Percentiles rank a stretch among this genome's conserved stretches.
Evolutionary conservation across 352 stramenopile genomes (phyloP).

Genomic region (Phytophthora cryptogea): DNA sequence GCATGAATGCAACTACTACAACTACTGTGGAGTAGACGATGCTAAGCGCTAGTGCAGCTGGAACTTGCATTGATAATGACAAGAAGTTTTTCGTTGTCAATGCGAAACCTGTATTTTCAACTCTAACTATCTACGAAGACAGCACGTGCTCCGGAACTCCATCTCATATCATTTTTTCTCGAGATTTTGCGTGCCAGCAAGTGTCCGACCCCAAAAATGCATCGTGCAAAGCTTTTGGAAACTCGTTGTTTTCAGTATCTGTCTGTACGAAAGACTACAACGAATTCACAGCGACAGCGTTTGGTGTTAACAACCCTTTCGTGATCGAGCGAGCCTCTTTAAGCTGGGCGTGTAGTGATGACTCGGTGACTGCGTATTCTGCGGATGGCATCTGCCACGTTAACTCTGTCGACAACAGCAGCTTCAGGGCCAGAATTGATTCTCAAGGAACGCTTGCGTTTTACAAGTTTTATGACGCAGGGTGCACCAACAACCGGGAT

Average conservation of each 20-base stretch:
- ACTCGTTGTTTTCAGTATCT: neutral
- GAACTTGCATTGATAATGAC: neutral
- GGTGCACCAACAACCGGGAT: neutral
- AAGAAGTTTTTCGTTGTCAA: constrained; percentile 1
- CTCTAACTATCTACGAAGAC: constrained; percentile 1
- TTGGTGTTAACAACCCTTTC: constrained; percentile 1
- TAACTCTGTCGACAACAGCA: neutral
- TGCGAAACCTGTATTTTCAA: neutral
- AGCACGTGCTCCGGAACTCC: constrained; percentile 9
- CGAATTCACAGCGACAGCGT: neutral
- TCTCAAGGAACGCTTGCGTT: neutral
- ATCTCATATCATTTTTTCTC: constrained; percentile 9
- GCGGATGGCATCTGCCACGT: constrained; percentile 9
- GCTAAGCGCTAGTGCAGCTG: neutral
- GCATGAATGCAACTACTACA: neutral
- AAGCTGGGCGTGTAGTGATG: neutral
- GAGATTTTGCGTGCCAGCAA: neutral
- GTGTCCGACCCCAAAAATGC: neutral
- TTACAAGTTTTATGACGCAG: neutral
- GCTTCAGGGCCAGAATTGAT: constrained; percentile 10
- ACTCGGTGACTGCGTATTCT: constrained; percentile 7
- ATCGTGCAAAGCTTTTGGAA: neutral
- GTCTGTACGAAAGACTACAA: constrained; percentile 1
- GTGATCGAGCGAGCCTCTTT: constrained; percentile 3
- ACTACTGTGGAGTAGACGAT: neutral